These are phyloP conservation scores for Fusarium palustre DNA, from an alignment of 2,329 filamentous ascomycete genomes.

Conservation along the genomic window DNA sequence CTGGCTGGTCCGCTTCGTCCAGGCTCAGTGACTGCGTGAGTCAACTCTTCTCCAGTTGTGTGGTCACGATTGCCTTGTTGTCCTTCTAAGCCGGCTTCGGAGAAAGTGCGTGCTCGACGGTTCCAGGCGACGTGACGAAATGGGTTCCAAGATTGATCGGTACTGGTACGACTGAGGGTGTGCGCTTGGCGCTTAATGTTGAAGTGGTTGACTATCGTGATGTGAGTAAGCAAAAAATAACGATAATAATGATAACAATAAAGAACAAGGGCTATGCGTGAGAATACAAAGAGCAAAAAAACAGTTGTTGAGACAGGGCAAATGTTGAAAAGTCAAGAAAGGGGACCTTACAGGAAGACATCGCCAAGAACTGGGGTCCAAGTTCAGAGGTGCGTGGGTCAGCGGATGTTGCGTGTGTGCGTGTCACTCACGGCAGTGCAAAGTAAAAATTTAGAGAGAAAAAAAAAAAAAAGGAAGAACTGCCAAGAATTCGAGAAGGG, in stretches of 20 bases:
- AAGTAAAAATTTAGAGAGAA: conserved; percentile 5
- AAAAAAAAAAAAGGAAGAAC: conserved; percentile 1
- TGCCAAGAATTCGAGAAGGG: conserved; percentile 31
- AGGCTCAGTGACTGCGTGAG: conserved; percentile 53
- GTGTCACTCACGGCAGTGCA: conserved; percentile 22
- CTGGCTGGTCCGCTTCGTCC: conserved; percentile 39
- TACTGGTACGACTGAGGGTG: conserved; percentile 55
- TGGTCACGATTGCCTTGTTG: conserved; percentile 43
- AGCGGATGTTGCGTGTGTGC: conserved; percentile 9
- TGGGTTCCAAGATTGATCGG: conserved; percentile 57
- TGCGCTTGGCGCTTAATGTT: conserved; percentile 60
- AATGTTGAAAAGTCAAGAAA: conserved; percentile 19
- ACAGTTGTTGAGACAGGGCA: background rate
- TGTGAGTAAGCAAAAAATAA: conserved; percentile 6
- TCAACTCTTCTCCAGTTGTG: conserved; percentile 47
- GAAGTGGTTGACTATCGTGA: conserved; percentile 58
- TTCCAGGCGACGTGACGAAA: conserved; percentile 58
- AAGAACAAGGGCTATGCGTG: background rate
- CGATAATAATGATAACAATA: background rate
- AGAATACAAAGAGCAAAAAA: background rate
- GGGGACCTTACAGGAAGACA: conserved; percentile 40
- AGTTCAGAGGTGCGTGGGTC: conserved; percentile 22
- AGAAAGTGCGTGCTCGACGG: conserved; percentile 39
- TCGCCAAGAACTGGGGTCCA: conserved; percentile 38
- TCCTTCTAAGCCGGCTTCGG: conserved; percentile 52